Percentiles rank a stretch among this genome's conserved stretches.
Evolutionary conservation across 257 asterid genomes (phyloP).

Genomic region (Forsythia viridissima): DNA sequence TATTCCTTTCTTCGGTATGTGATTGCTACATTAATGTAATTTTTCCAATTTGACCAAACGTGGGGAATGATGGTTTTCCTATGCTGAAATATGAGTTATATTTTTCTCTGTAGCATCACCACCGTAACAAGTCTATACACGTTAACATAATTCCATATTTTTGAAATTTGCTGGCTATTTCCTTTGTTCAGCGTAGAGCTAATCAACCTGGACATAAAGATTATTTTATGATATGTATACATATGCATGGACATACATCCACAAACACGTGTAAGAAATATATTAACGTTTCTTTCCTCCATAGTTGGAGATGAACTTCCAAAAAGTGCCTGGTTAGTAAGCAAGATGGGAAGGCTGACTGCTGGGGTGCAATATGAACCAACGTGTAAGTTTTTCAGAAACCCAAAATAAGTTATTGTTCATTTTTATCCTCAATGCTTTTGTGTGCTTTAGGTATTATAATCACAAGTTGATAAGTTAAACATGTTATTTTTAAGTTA

Average conservation of each 20-base stretch:
- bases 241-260: neutral
- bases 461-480: neutral
- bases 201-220: neutral
- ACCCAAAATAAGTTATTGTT: neutral
- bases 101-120: conserved; percentile 3
- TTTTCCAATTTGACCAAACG: conserved; percentile 9
- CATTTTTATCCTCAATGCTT: conserved; percentile 8
- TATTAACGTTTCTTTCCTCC: conserved; percentile 23
- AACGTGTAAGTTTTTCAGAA: conserved; percentile 49
- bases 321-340: conserved; percentile 83
- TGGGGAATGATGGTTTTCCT: neutral
- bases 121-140: conserved; percentile 9
- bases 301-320: conserved; percentile 72
- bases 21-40: conserved; percentile 11
- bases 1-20: conserved; percentile 66
- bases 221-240: conserved; percentile 11
- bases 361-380: conserved; percentile 96
- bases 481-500: neutral
- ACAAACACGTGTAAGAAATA: conserved; percentile 4
- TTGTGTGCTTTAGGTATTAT: neutral
- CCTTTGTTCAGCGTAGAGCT: neutral
- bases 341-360: conserved; percentile 87
- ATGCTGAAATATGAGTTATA: conserved; percentile 6
- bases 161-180: neutral
- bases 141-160: conserved; percentile 2